Evolutionary conservation across 2,329 filamentous ascomycete species (phyloP).

Genomic region (Colletotrichum sp.): DNA sequence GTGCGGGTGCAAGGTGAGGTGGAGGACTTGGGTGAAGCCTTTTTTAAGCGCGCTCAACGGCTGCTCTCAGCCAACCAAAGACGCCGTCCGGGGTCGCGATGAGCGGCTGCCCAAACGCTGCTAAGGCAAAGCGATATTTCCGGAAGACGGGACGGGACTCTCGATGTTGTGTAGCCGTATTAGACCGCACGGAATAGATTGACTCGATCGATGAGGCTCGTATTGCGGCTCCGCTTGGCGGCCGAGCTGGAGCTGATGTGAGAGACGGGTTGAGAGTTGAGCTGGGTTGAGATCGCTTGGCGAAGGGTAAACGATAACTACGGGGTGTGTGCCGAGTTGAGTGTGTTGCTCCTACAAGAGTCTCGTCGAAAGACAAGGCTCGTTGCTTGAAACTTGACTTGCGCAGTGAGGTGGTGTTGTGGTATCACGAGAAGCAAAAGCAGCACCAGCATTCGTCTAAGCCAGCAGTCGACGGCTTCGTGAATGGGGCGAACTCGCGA

Average conservation of each 20-base stretch:
- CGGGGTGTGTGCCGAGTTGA: background rate
- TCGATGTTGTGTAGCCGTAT: constrained; percentile 1
- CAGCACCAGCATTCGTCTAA: background rate
- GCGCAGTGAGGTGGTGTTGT: constrained; percentile 4
- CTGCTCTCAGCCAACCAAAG: constrained; percentile 23
- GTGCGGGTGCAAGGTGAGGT: background rate
- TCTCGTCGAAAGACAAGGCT: background rate
- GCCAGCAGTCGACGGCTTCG: background rate
- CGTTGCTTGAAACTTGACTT: constrained; percentile 17
- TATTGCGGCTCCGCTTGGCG: background rate
- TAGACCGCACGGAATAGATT: background rate
- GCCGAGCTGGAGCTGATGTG: background rate
- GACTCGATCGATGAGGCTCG: background rate
- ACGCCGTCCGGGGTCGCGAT: constrained; percentile 13
- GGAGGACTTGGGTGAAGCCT: constrained; percentile 7
- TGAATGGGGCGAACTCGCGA: constrained; percentile 14
- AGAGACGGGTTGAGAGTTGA: background rate
- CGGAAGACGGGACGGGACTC: background rate
- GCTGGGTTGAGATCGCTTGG: background rate
- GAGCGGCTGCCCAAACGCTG: constrained; percentile 25
- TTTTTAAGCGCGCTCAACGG: constrained; percentile 22
- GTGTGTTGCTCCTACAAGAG: constrained; percentile 13
- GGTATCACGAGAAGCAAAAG: constrained; percentile 2
- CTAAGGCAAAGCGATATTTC: constrained; percentile 19
- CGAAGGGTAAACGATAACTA: background rate